phyloP scores from a whole-genome alignment of 2,329 filamentous ascomycete species.

The Botrytis elliptica region DNA sequence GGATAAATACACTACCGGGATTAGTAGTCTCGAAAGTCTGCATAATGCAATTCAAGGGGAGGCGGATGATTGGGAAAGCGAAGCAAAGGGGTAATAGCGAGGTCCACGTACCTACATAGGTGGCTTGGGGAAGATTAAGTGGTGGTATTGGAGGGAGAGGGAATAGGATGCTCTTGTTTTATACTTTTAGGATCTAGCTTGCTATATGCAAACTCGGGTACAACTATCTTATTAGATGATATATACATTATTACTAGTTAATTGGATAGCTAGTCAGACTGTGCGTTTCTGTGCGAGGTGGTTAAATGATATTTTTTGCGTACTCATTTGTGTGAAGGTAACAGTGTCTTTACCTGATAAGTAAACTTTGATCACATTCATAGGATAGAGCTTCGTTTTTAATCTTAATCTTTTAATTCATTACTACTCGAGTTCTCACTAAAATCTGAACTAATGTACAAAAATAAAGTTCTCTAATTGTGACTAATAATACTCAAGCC shows the following conservation, averaged over 20 bases:
- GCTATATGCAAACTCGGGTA: too few relatives aligned
- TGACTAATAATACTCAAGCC: not conserved
- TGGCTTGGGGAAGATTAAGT: not conserved
- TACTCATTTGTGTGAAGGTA: not conserved
- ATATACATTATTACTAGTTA: too few relatives aligned
- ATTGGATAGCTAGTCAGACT: not conserved
- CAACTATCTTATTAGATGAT: too few relatives aligned
- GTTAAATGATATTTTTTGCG: not conserved
- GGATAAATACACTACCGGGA: not conserved
- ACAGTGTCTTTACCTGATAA: not conserved
- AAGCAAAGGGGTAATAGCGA: not conserved
- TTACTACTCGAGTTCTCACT: not conserved
- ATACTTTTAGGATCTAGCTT: too few relatives aligned
- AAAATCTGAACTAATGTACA: not conserved
- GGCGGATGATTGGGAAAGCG: not conserved
- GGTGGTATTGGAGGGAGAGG: not conserved
- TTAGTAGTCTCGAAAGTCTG: not conserved
- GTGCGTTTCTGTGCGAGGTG: not conserved
- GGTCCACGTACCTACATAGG: not conserved
- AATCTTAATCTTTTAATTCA: not conserved
- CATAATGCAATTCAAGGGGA: not conserved
- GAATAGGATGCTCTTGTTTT: not conserved
- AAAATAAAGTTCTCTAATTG: not conserved
- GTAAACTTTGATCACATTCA: not conserved
- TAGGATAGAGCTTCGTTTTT: not conserved